phyloP scores from a whole-genome alignment of 768 basidiomycete genomes.

The Porphyrellus cyaneotinctus region DNA sequence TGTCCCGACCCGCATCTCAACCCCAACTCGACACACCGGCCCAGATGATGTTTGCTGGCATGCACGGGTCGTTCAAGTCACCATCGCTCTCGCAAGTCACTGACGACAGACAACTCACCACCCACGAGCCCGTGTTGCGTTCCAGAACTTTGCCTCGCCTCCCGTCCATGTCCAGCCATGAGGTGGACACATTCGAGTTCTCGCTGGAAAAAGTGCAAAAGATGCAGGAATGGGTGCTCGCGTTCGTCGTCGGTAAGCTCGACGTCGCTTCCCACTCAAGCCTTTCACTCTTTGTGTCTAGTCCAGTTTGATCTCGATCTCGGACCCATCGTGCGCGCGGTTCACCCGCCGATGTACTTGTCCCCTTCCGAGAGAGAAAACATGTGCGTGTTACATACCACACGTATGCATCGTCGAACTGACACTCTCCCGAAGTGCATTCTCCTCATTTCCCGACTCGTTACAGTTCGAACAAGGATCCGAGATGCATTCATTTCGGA shows the following conservation, averaged over 20 bases:
- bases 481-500: conserved; percentile 81
- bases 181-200: conserved; percentile 44
- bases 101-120: conserved; percentile 12
- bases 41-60: background rate
- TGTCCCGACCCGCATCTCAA: conserved; percentile 20
- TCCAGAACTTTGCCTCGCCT: conserved; percentile 46
- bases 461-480: conserved; percentile 80
- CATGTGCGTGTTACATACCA: conserved; percentile 49
- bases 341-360: conserved; percentile 66
- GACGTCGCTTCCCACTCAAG: background rate
- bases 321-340: conserved; percentile 70
- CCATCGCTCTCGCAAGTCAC: conserved; percentile 33
- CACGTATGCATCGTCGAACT: background rate
- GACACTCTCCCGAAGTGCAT: conserved; percentile 53
- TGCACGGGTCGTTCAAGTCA: conserved; percentile 25
- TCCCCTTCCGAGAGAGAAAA: conserved; percentile 72
- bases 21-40: conserved; percentile 3
- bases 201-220: conserved; percentile 43
- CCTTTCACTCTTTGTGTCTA: conserved; percentile 24
- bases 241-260: conserved; percentile 61
- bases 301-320: conserved; percentile 88
- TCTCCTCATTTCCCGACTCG: conserved; percentile 90
- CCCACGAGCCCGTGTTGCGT: conserved; percentile 34
- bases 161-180: conserved; percentile 31
- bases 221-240: conserved; percentile 64